Percentiles rank a stretch among this genome's conserved stretches.
Evolutionary conservation across 2,329 filamentous ascomycete species (phyloP).

Genomic region (Fusarium dlaminii): DNA sequence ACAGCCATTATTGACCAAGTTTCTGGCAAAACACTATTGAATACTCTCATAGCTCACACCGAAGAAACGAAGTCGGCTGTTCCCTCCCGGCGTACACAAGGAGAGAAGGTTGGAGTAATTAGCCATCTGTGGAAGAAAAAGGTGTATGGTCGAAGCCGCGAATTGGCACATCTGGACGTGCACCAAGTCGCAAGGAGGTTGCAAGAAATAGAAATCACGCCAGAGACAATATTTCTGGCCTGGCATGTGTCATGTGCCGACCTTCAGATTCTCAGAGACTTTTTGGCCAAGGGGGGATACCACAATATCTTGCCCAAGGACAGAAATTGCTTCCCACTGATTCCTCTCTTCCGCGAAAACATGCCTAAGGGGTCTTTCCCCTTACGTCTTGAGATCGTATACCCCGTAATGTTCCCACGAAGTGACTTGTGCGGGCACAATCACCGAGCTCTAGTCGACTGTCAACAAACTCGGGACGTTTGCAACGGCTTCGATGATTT

Average conservation of each 20-base stretch:
- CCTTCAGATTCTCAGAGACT: not conserved
- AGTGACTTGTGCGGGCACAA: not conserved
- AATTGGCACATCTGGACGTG: not conserved
- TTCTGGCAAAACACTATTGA: not conserved
- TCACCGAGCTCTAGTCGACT: not conserved
- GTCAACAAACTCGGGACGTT: not conserved
- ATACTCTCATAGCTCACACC: not conserved
- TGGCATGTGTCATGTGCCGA: not conserved
- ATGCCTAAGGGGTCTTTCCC: not conserved
- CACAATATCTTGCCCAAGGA: not conserved
- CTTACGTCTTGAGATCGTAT: not conserved
- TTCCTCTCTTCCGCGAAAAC: not conserved
- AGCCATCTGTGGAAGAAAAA: not conserved
- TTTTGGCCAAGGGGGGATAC: not conserved
- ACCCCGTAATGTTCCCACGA: not conserved
- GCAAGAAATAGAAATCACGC: not conserved
- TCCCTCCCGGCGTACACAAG: accelerated
- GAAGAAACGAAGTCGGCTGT: not conserved
- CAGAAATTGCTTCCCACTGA: not conserved
- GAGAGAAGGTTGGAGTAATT: not conserved
- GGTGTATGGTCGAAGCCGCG: not conserved
- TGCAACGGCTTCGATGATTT: not conserved
- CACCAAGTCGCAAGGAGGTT: not conserved
- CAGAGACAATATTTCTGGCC: not conserved
- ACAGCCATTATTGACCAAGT: not conserved